Percentiles rank a stretch among this genome's conserved stretches.
These are phyloP conservation scores for Leonotis leonurus DNA, from an alignment of 257 asterid species.

Conservation along the genomic window DNA sequence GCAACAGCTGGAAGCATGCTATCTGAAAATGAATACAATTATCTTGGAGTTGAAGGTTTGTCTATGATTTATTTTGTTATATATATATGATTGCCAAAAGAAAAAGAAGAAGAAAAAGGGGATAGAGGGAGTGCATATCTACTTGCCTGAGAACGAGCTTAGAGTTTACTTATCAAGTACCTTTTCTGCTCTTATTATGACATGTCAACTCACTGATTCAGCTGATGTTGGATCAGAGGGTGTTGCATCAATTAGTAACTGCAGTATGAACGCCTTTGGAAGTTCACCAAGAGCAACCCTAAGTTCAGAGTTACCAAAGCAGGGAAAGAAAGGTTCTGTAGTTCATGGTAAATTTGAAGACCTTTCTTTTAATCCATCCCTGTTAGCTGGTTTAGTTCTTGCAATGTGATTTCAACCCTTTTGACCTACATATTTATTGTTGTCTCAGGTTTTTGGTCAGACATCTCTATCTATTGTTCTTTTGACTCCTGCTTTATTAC, in stretches of 20 bases:
- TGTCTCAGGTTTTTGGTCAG: not conserved
- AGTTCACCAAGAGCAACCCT: too few species aligned
- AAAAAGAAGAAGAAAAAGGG: too few species aligned
- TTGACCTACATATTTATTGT: not conserved
- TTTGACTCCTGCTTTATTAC: not conserved
- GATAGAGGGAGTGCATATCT: not conserved
- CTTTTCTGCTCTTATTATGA: slow-evolving; percentile 32
- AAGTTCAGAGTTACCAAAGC: slow-evolving; percentile 35
- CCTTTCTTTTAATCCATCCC: slow-evolving; percentile 8
- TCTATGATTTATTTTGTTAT: slow-evolving; percentile 10
- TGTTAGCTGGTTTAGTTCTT: not conserved
- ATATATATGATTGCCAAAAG: not conserved
- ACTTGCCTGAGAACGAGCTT: not conserved
- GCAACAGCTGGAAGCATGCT: slow-evolving; percentile 43
- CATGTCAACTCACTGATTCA: too few species aligned
- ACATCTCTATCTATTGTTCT: not conserved
- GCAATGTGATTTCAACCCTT: not conserved
- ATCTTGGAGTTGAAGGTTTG: slow-evolving; percentile 62
- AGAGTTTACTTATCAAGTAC: slow-evolving; percentile 6
- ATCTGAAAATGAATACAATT: slow-evolving; percentile 53
- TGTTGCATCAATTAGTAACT: slow-evolving; percentile 37
- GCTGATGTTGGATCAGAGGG: slow-evolving; percentile 70
- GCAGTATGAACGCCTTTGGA: slow-evolving; percentile 42
- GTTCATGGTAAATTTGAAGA: slow-evolving; percentile 43
- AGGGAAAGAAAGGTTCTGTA: slow-evolving; percentile 44